Evolutionary conservation across 371 early-diverging fungal species (phyloP), one percentile per base, ranked within the genome.

Genomic region (Apophysomyces variabilis): DNA sequence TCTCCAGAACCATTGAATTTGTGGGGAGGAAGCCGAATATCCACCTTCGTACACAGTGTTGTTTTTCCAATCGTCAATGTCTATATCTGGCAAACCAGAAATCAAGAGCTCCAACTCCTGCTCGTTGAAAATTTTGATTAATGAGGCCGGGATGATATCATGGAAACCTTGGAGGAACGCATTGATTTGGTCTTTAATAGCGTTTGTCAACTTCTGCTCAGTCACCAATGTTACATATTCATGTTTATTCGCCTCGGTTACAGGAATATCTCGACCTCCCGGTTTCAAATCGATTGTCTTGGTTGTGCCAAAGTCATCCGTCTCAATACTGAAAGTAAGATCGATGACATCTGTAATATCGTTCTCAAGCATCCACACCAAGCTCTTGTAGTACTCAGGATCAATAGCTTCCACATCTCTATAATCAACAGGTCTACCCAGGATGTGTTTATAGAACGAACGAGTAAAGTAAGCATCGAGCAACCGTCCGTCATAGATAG

Each of bases 61-160:
- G 79, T 97, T 98, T 73, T 93, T 95, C 99, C 99, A 99, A 76
- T 99, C 99, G 69, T 99, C 99, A 58, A 99, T 89, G 77, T 99
- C 99, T 67, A 99, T 95, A 65, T 99, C 99, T 1, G 98, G 96
- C 74, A 99, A 79, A 50, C 99, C 99, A 50, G 96, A 96, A 74
- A 99, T 99, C 64, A 99, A 83, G 57, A 99, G 85, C 78, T 99
- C 99, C 46, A 99, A 84, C 73, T 99, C 99, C 79, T 98, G 98
- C 75, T 99, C 99, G 76, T 98, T 96, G 74, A 99, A 99, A 50
- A 99, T 98, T 69, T 90, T 89, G 65, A 99, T 90, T 66, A 99
- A 78, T 18, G 92, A 85, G 36, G 88, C 78, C 3, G 98, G 97
- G 61, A 99, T 95, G 50, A 99, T 84, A 60, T 99, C 98, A 74